Conservation (phyloP, 1,284 basidiomycete species). For the Cryptococcus wingfieldii region DNA sequence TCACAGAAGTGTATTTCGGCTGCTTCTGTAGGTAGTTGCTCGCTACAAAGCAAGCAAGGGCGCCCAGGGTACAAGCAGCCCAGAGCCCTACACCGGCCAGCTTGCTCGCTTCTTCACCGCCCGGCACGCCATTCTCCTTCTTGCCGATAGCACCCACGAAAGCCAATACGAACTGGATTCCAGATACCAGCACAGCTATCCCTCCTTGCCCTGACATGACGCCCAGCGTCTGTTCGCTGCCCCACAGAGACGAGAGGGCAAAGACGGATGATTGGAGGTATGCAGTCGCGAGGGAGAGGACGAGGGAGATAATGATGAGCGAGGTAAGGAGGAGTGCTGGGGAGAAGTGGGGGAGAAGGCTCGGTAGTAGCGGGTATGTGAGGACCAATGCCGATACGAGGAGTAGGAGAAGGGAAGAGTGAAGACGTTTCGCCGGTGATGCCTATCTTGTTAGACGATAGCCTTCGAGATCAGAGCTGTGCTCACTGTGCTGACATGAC, state of each 20-base stretch:
- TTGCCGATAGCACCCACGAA: conserved; percentile 19
- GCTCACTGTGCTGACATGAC: conserved; percentile 38
- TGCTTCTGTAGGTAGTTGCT: conserved; percentile 26
- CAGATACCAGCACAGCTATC: conserved; percentile 45
- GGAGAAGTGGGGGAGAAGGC: conserved; percentile 33
- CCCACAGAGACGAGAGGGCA: conserved; percentile 40
- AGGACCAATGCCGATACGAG: conserved; percentile 25
- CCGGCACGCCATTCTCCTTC: neutral
- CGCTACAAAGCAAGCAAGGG: conserved; percentile 26
- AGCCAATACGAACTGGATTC: conserved; percentile 39
- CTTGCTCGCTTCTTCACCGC: conserved; percentile 11
- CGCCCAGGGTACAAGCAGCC: conserved; percentile 29
- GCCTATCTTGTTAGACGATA: conserved; percentile 16
- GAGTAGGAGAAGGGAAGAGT: conserved; percentile 35
- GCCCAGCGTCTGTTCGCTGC: conserved; percentile 38
- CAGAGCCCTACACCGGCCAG: conserved; percentile 42
- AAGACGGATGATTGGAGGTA: conserved; percentile 47
- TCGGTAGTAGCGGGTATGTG: conserved; percentile 39
- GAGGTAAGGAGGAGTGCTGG: conserved; percentile 30
- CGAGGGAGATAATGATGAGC: conserved; percentile 31
- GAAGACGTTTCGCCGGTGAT: conserved; percentile 33
- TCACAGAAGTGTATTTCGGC: conserved; percentile 23
- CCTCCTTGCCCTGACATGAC: conserved; percentile 50
- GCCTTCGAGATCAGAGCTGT: neutral
- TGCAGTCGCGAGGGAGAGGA: conserved; percentile 35